These are phyloP conservation scores for Trichoderma sp. DNA, from an alignment of 2,329 filamentous ascomycete species.

Conservation along the genomic window DNA sequence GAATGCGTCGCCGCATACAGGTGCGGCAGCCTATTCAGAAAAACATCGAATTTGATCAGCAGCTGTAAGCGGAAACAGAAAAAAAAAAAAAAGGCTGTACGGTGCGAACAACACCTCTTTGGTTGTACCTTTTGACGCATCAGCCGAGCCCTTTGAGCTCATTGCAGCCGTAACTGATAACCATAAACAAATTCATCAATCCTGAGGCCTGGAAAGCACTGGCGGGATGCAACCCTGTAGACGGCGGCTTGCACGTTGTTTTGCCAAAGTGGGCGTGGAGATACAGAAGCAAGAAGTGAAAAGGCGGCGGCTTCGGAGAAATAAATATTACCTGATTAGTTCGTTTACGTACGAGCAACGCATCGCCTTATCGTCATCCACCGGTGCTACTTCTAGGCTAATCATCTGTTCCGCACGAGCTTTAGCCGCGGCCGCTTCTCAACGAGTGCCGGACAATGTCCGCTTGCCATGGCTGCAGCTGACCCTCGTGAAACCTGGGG, in stretches of 20 bases:
- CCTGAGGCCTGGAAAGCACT: background rate
- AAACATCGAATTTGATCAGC: background rate
- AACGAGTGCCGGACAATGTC: background rate
- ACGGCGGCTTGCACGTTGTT: background rate
- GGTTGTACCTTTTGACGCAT: conserved; percentile 19
- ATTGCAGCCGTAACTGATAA: conserved; percentile 17
- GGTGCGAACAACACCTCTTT: background rate
- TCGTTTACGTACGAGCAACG: conserved; percentile 23
- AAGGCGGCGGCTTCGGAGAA: conserved; percentile 23
- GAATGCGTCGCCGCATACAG: conserved; percentile 39
- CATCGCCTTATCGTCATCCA: conserved; percentile 5
- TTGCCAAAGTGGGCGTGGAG: conserved; percentile 9
- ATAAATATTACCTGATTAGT: conserved; percentile 13
- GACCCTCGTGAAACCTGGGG: background rate
- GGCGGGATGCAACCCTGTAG: background rate
- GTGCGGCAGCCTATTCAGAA: conserved; percentile 34
- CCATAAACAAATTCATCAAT: conserved; percentile 20
- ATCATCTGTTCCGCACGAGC: background rate
- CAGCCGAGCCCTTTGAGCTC: conserved; percentile 26
- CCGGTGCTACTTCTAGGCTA: background rate
- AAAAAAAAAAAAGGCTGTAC: background rate
- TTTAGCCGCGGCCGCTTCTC: conserved; percentile 1
- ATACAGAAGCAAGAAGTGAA: background rate
- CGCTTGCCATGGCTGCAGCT: background rate
- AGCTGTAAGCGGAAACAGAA: background rate